A percentile compares a stretch with the other conserved stretches of the same genome.
Evolutionary conservation across 2,329 filamentous ascomycete genomes (phyloP).

Genomic region (Nakataea oryzae): DNA sequence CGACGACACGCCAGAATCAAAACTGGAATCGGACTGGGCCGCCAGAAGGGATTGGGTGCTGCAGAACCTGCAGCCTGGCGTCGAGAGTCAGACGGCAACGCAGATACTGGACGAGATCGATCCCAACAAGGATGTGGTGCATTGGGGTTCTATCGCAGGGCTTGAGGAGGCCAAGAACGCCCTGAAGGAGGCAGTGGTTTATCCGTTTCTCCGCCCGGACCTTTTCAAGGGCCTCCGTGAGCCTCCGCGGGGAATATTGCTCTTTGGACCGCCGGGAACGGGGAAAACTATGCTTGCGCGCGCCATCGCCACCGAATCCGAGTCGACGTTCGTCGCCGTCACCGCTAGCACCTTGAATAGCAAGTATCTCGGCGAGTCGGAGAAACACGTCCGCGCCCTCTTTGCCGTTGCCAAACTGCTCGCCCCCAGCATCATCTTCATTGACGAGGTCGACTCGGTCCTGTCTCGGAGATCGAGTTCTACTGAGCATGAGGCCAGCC

Average conservation of each 20-base stretch:
- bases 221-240: conserved; percentile 93
- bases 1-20: conserved; percentile 27
- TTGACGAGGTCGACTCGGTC: conserved; percentile 94
- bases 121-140: conserved; percentile 86
- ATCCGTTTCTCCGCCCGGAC: conserved; percentile 90
- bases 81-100: conserved; percentile 73
- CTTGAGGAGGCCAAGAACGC: conserved; percentile 84
- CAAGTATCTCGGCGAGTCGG: conserved; percentile 92
- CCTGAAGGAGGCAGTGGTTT: conserved; percentile 90
- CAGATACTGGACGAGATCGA: conserved; percentile 96
- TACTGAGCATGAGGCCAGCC: conserved; percentile 84
- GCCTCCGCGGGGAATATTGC: conserved; percentile 85
- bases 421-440: conserved; percentile 93
- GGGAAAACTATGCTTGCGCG: conserved; percentile 97
- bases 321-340: conserved; percentile 94
- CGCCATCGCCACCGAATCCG: conserved; percentile 88
- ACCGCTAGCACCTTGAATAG: conserved; percentile 89
- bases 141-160: conserved; percentile 89
- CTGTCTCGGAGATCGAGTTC: conserved; percentile 74
- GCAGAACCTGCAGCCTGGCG: conserved; percentile 68
- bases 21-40: conserved; percentile 37
- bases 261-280: conserved; percentile 95
- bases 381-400: conserved; percentile 88
- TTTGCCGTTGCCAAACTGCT: conserved; percentile 83
- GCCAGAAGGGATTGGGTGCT: conserved; percentile 54